Conservation (phyloP, 148 eudicot genomes). For the Cornus suecica region DNA sequence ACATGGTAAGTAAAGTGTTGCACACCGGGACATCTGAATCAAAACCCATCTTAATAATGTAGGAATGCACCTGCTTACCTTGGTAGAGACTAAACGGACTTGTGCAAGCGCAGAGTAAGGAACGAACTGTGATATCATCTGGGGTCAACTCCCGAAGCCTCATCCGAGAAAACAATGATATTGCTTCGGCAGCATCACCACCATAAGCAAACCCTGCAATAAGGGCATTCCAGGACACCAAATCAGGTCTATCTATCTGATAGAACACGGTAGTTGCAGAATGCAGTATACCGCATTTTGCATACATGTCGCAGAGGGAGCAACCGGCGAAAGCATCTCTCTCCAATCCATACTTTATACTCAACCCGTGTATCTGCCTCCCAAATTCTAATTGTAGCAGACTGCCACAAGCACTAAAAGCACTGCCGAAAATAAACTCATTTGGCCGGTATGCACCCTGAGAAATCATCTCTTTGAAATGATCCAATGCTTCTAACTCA, state of each 20-base stretch:
- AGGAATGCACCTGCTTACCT: conserved; percentile 38
- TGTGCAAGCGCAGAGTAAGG: conserved; percentile 34
- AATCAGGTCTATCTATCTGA: conserved; percentile 37
- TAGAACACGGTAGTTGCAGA: conserved; percentile 27
- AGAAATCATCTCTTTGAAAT: conserved; percentile 33
- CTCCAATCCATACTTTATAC: conserved; percentile 36
- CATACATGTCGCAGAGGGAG: conserved; percentile 45
- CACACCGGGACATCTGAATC: conserved; percentile 22
- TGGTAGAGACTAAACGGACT: conserved; percentile 20
- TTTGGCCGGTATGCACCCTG: conserved; percentile 31
- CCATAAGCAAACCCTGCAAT: conserved; percentile 35
- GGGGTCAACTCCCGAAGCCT: conserved; percentile 25
- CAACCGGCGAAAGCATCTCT: conserved; percentile 24
- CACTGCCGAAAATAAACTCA: conserved; percentile 42
- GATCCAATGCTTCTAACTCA: conserved; percentile 29
- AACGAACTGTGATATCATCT: conserved; percentile 37
- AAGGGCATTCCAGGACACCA: conserved; percentile 43
- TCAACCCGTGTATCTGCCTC: conserved; percentile 39
- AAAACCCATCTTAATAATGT: conserved; percentile 30
- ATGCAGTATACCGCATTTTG: conserved; percentile 33
- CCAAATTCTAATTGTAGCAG: conserved; percentile 32
- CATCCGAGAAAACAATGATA: conserved; percentile 29
- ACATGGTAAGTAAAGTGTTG: conserved; percentile 41
- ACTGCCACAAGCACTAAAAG: conserved; percentile 35
- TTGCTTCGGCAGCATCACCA: conserved; percentile 27